A percentile compares a stretch with the other conserved stretches of the same genome.
phyloP scores from a whole-genome alignment of 2,329 filamentous ascomycete species.

The Paraconiothyrium brasiliense region DNA sequence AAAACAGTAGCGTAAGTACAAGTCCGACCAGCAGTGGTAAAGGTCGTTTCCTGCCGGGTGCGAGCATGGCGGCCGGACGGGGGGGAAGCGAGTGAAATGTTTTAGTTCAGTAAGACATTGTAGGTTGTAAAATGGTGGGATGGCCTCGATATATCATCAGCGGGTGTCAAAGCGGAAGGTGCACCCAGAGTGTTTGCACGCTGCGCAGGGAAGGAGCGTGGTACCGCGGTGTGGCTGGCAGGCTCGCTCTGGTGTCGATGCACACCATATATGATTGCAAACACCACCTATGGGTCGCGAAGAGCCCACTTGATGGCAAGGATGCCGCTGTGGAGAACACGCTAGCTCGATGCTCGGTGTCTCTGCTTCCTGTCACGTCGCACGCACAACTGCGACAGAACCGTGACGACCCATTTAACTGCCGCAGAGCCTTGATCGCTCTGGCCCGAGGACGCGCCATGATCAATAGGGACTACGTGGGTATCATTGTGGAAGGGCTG shows the following conservation, averaged over 20 bases:
- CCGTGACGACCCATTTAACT: not conserved
- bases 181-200: slow-evolving; percentile 1
- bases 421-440: not conserved
- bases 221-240: not conserved
- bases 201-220: slow-evolving; percentile 6
- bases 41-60: slow-evolving; percentile 42
- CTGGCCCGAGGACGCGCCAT: not conserved
- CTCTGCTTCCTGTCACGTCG: not conserved
- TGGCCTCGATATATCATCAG: not conserved
- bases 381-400: not conserved
- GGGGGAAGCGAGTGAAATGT: slow-evolving; percentile 8
- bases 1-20: slow-evolving; percentile 35
- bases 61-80: slow-evolving; percentile 38
- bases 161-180: not conserved
- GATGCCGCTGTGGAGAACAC: not conserved
- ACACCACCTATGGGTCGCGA: not conserved
- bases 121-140: slow-evolving; percentile 16
- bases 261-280: not conserved
- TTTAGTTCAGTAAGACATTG: slow-evolving; percentile 30
- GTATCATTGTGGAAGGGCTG: not conserved
- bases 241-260: not conserved
- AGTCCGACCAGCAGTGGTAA: slow-evolving; percentile 40
- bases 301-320: not conserved
- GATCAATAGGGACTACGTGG: not conserved
- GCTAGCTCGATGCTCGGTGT: not conserved